Percentiles rank a stretch among this genome's conserved stretches.
phyloP scores from a whole-genome alignment of 148 eudicot species.

The Camellia japonica region DNA sequence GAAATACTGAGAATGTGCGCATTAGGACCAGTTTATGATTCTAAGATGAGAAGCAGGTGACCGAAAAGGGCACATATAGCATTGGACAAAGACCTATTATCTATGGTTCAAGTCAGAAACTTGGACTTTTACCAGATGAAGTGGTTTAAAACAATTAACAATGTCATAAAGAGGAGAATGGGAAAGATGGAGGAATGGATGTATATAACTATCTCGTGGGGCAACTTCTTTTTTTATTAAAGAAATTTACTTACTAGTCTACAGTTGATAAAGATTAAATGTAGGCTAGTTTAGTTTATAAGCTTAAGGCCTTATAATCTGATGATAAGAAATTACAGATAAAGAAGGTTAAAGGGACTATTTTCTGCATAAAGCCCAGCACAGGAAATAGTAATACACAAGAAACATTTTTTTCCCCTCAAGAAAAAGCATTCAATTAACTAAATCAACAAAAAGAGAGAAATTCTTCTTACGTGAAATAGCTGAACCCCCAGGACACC shows the following conservation, averaged over 20 bases:
- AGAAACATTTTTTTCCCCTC: neutral
- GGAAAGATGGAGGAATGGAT: neutral
- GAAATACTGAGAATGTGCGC: neutral
- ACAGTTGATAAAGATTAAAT: neutral
- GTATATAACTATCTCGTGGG: neutral
- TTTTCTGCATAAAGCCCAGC: neutral
- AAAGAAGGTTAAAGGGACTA: neutral
- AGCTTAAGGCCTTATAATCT: neutral
- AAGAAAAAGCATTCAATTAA: neutral
- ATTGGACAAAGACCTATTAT: neutral
- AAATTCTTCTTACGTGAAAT: constrained; percentile 65
- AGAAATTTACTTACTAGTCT: neutral
- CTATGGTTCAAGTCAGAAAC: neutral
- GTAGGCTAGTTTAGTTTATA: neutral
- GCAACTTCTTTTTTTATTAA: neutral
- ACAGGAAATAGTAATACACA: neutral
- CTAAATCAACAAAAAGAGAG: constrained; percentile 1
- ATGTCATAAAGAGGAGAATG: neutral
- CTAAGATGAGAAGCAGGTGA: neutral
- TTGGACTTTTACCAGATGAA: neutral
- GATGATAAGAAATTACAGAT: neutral
- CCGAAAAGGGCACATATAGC: neutral
- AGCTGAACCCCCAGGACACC: constrained; percentile 94
- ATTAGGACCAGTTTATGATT: neutral
- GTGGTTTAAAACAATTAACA: neutral